Evolutionary conservation across 805 yeast species (phyloP).

Genomic region (Schwanniomyces pseudopolymorphus): DNA sequence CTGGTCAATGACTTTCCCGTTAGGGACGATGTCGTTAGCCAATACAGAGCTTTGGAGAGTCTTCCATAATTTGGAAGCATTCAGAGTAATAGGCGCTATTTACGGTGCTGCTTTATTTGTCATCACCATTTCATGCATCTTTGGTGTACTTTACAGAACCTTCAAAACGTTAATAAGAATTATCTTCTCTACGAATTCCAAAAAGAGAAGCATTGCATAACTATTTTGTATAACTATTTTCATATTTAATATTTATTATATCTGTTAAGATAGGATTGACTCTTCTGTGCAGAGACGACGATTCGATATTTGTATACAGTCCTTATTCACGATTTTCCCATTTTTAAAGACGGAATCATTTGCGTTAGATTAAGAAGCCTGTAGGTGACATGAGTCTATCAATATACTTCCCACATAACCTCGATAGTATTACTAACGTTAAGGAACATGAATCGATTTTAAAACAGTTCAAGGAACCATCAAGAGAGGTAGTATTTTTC

Average conservation of each 20-base stretch:
- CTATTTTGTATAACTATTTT: no score
- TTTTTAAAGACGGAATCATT: background rate
- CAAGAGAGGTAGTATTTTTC: conserved; percentile 24
- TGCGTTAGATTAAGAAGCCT: background rate
- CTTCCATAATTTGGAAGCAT: conserved; percentile 50
- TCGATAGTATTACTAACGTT: background rate
- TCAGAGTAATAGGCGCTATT: conserved; percentile 60
- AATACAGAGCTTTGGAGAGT: conserved; percentile 49
- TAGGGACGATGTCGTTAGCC: conserved; percentile 77
- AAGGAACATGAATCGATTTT: conserved; percentile 1
- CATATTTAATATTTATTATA: no score
- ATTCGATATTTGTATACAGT: background rate
- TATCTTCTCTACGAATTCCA: background rate
- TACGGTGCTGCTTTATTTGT: conserved; percentile 55
- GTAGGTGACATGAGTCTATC: conserved; percentile 5
- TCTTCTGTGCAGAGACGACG: no score
- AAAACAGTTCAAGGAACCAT: background rate
- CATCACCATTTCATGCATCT: conserved; percentile 35
- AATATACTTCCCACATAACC: conserved; percentile 6
- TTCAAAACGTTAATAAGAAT: background rate
- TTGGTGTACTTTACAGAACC: conserved; percentile 23
- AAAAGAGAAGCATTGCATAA: background rate
- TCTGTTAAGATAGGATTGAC: no score
- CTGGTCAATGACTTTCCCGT: conserved; percentile 87
- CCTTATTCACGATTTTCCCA: background rate